Percentiles rank a stretch among this genome's conserved stretches.
phyloP scores from a whole-genome alignment of 2,329 filamentous ascomycete genomes.

The Xylariomycetidae sp. region DNA sequence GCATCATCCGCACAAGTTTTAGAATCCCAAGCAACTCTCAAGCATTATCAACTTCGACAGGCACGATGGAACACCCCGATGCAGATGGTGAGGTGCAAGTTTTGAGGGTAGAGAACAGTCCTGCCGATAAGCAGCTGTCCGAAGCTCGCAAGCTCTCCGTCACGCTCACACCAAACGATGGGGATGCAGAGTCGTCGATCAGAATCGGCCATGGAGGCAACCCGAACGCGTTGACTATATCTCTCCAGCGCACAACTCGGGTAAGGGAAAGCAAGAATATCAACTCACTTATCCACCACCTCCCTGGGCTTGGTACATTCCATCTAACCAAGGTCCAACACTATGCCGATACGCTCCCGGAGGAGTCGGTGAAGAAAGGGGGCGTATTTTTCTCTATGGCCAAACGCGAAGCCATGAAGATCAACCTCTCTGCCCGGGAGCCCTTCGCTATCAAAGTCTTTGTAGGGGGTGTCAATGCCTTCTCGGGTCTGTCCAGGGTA shows the following conservation, averaged over 20 bases:
- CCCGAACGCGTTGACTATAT: constrained; percentile 4
- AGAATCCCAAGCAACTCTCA: too few relatives aligned
- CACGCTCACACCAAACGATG: too few relatives aligned
- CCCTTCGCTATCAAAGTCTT: constrained; percentile 31
- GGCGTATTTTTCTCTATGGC: constrained; percentile 7
- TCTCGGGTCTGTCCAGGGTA: constrained; percentile 30
- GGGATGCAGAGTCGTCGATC: too few relatives aligned
- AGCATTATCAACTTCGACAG: too few relatives aligned
- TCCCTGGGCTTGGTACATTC: constrained; percentile 2
- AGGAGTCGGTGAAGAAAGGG: constrained; percentile 1
- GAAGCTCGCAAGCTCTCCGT: too few relatives aligned
- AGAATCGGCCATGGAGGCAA: too few relatives aligned
- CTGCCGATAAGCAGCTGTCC: too few relatives aligned
- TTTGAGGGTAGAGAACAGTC: too few relatives aligned
- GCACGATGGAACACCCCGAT: too few relatives aligned
- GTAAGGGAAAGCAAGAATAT: constrained; percentile 1
- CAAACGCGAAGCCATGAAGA: constrained; percentile 34
- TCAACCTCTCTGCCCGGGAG: constrained; percentile 23
- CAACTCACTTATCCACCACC: neutral
- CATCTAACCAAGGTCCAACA: neutral
- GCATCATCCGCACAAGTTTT: too few relatives aligned
- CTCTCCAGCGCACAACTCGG: constrained; percentile 5
- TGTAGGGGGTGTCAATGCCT: constrained; percentile 32
- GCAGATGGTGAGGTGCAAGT: too few relatives aligned
- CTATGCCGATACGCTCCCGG: constrained; percentile 1